Evolutionary conservation across 805 yeast species (phyloP).

Genomic region (Yueomyces sinensis): DNA sequence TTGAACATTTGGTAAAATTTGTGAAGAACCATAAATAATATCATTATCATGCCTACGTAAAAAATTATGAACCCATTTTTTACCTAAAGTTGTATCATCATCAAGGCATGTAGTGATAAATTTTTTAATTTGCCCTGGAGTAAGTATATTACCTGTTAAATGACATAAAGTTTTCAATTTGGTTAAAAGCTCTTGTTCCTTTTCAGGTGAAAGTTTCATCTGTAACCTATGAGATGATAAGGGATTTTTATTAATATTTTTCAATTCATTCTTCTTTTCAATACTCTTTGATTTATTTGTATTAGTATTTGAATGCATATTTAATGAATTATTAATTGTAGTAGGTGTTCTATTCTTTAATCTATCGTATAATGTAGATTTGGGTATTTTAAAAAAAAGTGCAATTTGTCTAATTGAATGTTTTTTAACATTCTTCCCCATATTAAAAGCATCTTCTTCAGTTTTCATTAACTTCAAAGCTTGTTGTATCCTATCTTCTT

Average conservation of each 20-base stretch:
- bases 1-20: conserved; percentile 5
- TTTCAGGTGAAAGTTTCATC: conserved; percentile 14
- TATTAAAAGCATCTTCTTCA: conserved; percentile 6
- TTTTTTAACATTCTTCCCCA: conserved; percentile 7
- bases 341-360: conserved; percentile 4
- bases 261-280: neutral
- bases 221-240: conserved; percentile 12
- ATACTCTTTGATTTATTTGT: neutral
- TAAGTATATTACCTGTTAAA: conserved; percentile 11
- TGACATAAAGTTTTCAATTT: conserved; percentile 8
- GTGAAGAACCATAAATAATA: conserved; percentile 10
- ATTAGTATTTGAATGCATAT: neutral
- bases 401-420: conserved; percentile 17
- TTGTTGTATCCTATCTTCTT: conserved; percentile 15
- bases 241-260: conserved; percentile 1
- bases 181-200: conserved; percentile 8
- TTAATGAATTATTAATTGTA: too few relatives aligned
- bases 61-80: conserved; percentile 15
- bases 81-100: conserved; percentile 10
- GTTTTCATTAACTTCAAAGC: conserved; percentile 13
- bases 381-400: conserved; percentile 14
- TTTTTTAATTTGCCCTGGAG: conserved; percentile 10
- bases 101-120: conserved; percentile 6
- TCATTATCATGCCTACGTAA: conserved; percentile 11
- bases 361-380: conserved; percentile 18